Conservation (phyloP, 352 stramenopile species). For the Pythium plurisporium region DNA sequence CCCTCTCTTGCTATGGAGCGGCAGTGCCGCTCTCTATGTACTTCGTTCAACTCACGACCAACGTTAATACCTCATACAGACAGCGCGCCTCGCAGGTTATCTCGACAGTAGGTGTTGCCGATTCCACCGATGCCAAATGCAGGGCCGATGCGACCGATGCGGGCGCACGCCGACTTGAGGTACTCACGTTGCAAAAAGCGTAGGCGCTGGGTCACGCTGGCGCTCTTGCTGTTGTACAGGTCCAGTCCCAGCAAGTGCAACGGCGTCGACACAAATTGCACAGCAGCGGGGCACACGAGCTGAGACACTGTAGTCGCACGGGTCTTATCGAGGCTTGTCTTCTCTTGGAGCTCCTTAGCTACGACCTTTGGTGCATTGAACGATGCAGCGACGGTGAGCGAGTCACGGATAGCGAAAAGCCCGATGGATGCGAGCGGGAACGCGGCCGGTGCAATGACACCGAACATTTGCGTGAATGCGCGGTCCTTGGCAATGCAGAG, state of each 20-base stretch:
- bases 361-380: conserved; percentile 84
- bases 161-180: conserved; percentile 74
- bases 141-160: conserved; percentile 83
- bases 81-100: conserved; percentile 37
- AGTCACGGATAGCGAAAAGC: conserved; percentile 86
- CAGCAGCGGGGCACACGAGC: conserved; percentile 72
- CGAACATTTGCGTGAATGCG: conserved; percentile 91
- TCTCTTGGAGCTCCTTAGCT: conserved; percentile 56
- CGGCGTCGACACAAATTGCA: conserved; percentile 88
- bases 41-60: not conserved
- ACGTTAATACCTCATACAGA: conserved; percentile 11
- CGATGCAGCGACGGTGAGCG: conserved; percentile 79
- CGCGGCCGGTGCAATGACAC: conserved; percentile 63
- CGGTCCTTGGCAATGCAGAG: conserved; percentile 89
- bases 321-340: conserved; percentile 38
- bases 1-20: too few species aligned
- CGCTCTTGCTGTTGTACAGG: conserved; percentile 80
- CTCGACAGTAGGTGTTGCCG: conserved; percentile 73
- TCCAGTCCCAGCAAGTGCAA: conserved; percentile 87
- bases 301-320: conserved; percentile 65
- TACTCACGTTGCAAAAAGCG: conserved; percentile 80
- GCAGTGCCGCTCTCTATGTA: too few species aligned
- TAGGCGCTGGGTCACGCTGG: conserved; percentile 28
- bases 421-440: conserved; percentile 79
- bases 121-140: conserved; percentile 89